phyloP scores from a whole-genome alignment of 2,329 filamentous ascomycete genomes.

The Colletotrichum sidae region DNA sequence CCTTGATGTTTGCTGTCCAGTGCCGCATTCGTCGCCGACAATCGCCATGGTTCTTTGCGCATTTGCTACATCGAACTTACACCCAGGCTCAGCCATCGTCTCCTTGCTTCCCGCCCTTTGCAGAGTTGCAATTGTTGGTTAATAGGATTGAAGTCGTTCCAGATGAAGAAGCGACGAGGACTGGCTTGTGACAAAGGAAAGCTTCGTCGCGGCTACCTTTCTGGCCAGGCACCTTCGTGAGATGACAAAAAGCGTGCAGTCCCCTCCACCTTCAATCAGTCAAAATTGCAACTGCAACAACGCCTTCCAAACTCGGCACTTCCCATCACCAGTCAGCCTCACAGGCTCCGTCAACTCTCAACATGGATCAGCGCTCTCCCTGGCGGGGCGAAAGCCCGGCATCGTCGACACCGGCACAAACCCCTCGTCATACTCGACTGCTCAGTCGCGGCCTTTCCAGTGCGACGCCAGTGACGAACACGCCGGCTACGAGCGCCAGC shows the following conservation, averaged over 20 bases:
- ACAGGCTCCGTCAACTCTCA: neutral
- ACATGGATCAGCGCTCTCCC: conserved; percentile 12
- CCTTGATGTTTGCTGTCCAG: conserved; percentile 24
- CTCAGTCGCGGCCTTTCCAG: conserved; percentile 13
- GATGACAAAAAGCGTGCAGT: conserved; percentile 27
- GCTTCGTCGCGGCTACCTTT: conserved; percentile 11
- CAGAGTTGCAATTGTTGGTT: conserved; percentile 9
- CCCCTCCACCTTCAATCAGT: neutral
- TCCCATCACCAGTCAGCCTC: neutral
- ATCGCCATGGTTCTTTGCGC: conserved; percentile 13
- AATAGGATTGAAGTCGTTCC: conserved; percentile 20
- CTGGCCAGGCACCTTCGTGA: conserved; percentile 25
- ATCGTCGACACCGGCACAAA: conserved; percentile 19
- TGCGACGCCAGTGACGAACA: conserved; percentile 31
- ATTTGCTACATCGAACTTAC: neutral
- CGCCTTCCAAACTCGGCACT: too few relatives aligned
- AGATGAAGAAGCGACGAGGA: conserved; percentile 28
- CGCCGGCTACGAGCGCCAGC: conserved; percentile 32
- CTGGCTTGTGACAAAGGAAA: conserved; percentile 30
- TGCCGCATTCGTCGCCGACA: conserved; percentile 26
- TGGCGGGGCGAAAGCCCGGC: neutral
- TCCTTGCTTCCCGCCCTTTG: conserved; percentile 22
- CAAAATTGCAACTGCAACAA: neutral
- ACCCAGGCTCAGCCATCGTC: neutral
- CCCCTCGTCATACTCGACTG: conserved; percentile 17